phyloP scores from a whole-genome alignment of 768 basidiomycete genomes.

The Chalciporus chontae region DNA sequence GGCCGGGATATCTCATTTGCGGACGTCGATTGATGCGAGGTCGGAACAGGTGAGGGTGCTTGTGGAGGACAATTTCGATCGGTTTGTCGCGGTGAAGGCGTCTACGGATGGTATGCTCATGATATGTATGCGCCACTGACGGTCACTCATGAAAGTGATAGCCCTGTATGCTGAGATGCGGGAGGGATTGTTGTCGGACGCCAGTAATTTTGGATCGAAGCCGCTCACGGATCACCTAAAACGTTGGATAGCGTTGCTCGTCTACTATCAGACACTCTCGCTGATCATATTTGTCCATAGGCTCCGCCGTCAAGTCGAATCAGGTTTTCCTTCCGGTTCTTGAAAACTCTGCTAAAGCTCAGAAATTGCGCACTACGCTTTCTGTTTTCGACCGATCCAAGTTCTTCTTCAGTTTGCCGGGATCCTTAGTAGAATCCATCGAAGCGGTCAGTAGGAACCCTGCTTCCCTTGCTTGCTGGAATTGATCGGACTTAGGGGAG shows the following conservation, averaged over 20 bases:
- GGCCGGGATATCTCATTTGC: slow-evolving; percentile 69
- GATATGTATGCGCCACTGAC: slow-evolving; percentile 3
- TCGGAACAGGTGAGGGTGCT: slow-evolving; percentile 93
- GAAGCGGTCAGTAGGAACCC: slow-evolving; percentile 60
- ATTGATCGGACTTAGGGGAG: slow-evolving; percentile 60
- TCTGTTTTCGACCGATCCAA: slow-evolving; percentile 95
- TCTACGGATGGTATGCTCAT: slow-evolving; percentile 78
- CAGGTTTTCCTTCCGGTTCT: slow-evolving; percentile 95
- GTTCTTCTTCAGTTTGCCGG: slow-evolving; percentile 98
- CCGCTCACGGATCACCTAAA: slow-evolving; percentile 83
- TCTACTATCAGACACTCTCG: neutral
- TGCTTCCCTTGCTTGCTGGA: neutral
- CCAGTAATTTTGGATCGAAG: slow-evolving; percentile 78
- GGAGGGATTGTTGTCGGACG: slow-evolving; percentile 73
- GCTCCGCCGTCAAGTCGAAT: slow-evolving; percentile 88
- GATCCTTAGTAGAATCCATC: slow-evolving; percentile 82
- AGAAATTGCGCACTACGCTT: slow-evolving; percentile 87
- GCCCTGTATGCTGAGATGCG: slow-evolving; percentile 92
- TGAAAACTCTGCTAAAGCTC: slow-evolving; percentile 92
- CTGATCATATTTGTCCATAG: slow-evolving; percentile 38
- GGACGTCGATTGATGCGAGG: slow-evolving; percentile 79
- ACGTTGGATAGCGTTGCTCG: slow-evolving; percentile 43
- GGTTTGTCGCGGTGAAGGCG: slow-evolving; percentile 96
- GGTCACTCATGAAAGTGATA: slow-evolving; percentile 30
- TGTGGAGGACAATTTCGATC: slow-evolving; percentile 97